These are phyloP conservation scores for Mallotus nudiflorus DNA, from an alignment of 345 rosid genomes.

Conservation along the genomic window DNA sequence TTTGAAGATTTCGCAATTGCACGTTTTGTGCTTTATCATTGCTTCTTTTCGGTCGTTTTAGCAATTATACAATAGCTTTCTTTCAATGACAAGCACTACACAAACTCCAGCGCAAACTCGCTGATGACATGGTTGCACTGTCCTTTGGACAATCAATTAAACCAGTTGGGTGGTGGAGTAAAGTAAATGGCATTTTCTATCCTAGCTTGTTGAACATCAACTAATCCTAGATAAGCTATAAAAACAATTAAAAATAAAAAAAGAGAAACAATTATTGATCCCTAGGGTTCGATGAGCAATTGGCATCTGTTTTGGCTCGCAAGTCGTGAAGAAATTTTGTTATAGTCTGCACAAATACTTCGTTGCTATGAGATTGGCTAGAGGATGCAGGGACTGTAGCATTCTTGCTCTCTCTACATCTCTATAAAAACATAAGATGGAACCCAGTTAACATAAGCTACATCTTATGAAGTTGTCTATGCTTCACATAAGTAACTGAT, in stretches of 20 bases:
- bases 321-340: constrained; percentile 26
- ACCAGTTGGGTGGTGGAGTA: too few species aligned
- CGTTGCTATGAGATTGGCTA: constrained; percentile 18
- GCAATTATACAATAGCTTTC: too few species aligned
- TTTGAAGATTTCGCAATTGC: not conserved
- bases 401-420: not conserved
- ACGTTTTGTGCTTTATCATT: not conserved
- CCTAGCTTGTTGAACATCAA: not conserved
- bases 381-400: constrained; percentile 3
- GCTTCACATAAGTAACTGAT: too few species aligned
- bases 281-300: not conserved
- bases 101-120: too few species aligned
- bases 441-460: not conserved
- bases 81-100: too few species aligned
- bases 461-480: too few species aligned
- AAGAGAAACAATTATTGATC: too few species aligned
- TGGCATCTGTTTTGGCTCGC: constrained; percentile 15
- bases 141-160: too few species aligned
- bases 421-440: constrained; percentile 3
- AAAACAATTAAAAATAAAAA: too few species aligned
- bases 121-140: too few species aligned
- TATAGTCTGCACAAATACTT: constrained; percentile 25
- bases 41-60: too few species aligned
- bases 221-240: not conserved
- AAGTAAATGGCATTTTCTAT: not conserved